phyloP scores from a whole-genome alignment of 495 filamentous ascomycete species.

The Daldinia loculata region DNA sequence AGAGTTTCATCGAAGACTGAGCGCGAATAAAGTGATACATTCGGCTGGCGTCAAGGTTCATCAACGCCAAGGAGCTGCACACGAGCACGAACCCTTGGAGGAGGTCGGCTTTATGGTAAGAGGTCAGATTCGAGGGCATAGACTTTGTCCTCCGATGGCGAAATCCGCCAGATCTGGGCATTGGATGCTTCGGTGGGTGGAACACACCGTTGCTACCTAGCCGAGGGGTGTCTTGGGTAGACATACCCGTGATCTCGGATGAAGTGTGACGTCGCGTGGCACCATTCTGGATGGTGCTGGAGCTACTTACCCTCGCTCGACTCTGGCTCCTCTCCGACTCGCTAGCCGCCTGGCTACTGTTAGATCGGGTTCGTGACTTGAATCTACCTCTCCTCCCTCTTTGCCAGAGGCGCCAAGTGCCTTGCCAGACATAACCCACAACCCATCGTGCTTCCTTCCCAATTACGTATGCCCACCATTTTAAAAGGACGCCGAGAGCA shows the following conservation, averaged over 20 bases:
- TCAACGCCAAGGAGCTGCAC: slow-evolving; percentile 81
- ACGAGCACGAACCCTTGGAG: slow-evolving; percentile 88
- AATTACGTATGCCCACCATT: slow-evolving; percentile 74
- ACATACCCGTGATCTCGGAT: slow-evolving; percentile 28
- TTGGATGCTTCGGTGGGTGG: slow-evolving; percentile 43
- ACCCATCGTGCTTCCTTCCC: slow-evolving; percentile 72
- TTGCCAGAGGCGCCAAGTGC: slow-evolving; percentile 79
- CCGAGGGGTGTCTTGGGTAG: slow-evolving; percentile 30
- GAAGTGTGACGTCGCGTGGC: slow-evolving; percentile 35
- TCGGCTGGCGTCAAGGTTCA: slow-evolving; percentile 92
- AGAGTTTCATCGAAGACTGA: slow-evolving; percentile 96
- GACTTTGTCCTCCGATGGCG: slow-evolving; percentile 83
- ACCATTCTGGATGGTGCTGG: slow-evolving; percentile 30
- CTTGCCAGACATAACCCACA: slow-evolving; percentile 75
- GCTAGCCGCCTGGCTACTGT: slow-evolving; percentile 39
- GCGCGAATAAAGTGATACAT: slow-evolving; percentile 99
- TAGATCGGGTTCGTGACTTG: slow-evolving; percentile 40
- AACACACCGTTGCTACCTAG: slow-evolving; percentile 44
- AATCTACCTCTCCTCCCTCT: slow-evolving; percentile 61
- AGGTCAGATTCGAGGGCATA: slow-evolving; percentile 79
- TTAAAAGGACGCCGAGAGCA: slow-evolving; percentile 75
- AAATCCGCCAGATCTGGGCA: slow-evolving; percentile 47
- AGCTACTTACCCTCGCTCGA: slow-evolving; percentile 31
- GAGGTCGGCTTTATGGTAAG: slow-evolving; percentile 94
- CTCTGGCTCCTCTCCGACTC: slow-evolving; percentile 51